These are phyloP conservation scores for Cercospora sesami DNA, from an alignment of 2,329 filamentous ascomycete genomes.

Conservation along the genomic window DNA sequence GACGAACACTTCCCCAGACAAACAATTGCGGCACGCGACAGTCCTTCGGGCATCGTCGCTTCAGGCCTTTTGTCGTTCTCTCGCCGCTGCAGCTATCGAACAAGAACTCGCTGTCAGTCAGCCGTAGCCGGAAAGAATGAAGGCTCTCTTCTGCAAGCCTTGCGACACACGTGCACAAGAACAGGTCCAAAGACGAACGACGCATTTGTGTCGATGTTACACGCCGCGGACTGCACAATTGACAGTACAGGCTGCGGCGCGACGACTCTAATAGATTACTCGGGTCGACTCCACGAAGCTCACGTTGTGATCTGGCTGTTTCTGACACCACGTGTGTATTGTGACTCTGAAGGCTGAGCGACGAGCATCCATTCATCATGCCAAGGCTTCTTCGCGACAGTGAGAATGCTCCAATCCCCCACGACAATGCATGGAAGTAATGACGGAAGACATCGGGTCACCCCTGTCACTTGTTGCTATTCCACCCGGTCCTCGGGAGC, in stretches of 20 bases:
- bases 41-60: not conserved
- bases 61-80: not conserved
- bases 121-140: not conserved
- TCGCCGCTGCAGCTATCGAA: not conserved
- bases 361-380: not conserved
- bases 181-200: not conserved
- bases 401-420: not conserved
- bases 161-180: not conserved
- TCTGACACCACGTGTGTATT: not conserved
- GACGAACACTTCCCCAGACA: not conserved
- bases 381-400: not conserved
- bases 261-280: not conserved
- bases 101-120: not conserved
- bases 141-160: not conserved
- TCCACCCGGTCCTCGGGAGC: not conserved
- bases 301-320: not conserved
- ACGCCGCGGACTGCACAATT: not conserved
- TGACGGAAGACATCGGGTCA: not conserved
- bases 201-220: not conserved
- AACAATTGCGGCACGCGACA: not conserved
- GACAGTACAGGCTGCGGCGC: not conserved
- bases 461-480: constrained; percentile 1
- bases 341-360: not conserved
- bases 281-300: not conserved
- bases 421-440: not conserved